phyloP scores from a whole-genome alignment of 441 rosid species.

The Daphne laureola region DNA sequence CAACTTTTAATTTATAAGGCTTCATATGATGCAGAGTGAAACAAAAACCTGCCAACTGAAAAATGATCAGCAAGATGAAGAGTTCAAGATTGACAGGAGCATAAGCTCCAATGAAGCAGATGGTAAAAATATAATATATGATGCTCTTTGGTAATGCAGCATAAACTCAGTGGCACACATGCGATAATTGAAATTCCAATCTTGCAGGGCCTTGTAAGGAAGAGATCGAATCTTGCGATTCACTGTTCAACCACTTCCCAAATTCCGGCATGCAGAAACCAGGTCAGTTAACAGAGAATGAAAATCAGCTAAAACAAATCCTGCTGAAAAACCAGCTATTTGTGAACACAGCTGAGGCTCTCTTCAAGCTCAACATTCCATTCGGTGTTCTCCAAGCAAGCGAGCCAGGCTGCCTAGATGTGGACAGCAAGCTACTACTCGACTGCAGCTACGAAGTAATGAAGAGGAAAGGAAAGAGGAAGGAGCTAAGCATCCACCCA shows the following conservation, averaged over 20 bases:
- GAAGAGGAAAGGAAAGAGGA: conserved; percentile 69
- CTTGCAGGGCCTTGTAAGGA: conserved; percentile 32
- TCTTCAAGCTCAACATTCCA: conserved; percentile 66
- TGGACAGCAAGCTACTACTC: conserved; percentile 45
- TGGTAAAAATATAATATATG: conserved; percentile 30
- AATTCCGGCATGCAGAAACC: conserved; percentile 14
- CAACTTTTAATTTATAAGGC: neutral
- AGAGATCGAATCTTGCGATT: conserved; percentile 3
- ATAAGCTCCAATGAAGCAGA: conserved; percentile 7
- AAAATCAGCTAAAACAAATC: conserved; percentile 55
- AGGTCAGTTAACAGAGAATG: conserved; percentile 48
- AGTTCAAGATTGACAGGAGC: conserved; percentile 16
- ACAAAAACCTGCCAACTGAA: conserved; percentile 12
- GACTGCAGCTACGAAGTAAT: conserved; percentile 79
- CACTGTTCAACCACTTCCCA: conserved; percentile 17
- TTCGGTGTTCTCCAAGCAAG: conserved; percentile 19
- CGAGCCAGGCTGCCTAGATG: conserved; percentile 21
- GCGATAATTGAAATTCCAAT: conserved; percentile 8
- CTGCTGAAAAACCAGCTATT: conserved; percentile 54
- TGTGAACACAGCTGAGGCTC: conserved; percentile 64
- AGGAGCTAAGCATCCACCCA: conserved; percentile 62
- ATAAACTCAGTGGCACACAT: neutral
- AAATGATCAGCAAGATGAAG: conserved; percentile 26
- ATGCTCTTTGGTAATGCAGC: neutral
- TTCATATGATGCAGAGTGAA: conserved; percentile 25